Conservation (phyloP, 768 basidiomycete genomes). For the Xanthoconium purpureum region DNA sequence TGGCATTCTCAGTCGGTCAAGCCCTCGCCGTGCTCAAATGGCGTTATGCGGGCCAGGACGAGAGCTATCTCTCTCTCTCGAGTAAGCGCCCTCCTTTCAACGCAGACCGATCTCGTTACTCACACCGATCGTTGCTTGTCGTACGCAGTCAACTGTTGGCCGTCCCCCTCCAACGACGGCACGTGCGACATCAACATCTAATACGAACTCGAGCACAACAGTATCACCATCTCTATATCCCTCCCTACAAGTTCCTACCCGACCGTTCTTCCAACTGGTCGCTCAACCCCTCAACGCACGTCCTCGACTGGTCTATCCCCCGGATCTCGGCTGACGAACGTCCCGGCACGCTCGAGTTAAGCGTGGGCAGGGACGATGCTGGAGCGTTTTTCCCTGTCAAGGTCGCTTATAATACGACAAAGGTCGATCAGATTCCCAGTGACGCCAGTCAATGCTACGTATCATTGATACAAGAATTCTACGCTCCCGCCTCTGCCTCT, state of each 20-base stretch:
- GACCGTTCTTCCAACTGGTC: conserved; percentile 69
- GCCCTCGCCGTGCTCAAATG: conserved; percentile 87
- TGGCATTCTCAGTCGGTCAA: conserved; percentile 85
- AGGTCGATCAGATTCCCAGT: conserved; percentile 6
- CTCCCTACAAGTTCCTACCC: conserved; percentile 87
- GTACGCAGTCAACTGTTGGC: conserved; percentile 92
- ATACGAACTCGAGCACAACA: conserved; percentile 95
- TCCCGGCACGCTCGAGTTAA: conserved; percentile 90
- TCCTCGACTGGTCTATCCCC: conserved; percentile 83
- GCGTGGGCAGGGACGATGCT: conserved; percentile 76
- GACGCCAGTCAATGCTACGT: conserved; percentile 45
- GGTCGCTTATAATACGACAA: conserved; percentile 47
- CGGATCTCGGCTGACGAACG: conserved; percentile 58
- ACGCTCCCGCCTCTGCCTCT: conserved; percentile 61
- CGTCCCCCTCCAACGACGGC: conserved; percentile 85
- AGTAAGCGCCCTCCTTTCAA: conserved; percentile 50
- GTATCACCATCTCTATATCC: conserved; percentile 83
- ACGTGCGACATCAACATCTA: conserved; percentile 93
- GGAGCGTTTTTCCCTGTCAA: conserved; percentile 91
- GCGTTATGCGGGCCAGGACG: conserved; percentile 88
- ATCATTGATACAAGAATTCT: conserved; percentile 60
- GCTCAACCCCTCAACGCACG: conserved; percentile 60
- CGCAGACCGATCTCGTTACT: too few relatives aligned
- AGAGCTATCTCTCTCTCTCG: conserved; percentile 63
- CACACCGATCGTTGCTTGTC: too few relatives aligned